Evolutionary conservation across 2,329 filamentous ascomycete species (phyloP).

Genomic region (Colletotrichum salicis): DNA sequence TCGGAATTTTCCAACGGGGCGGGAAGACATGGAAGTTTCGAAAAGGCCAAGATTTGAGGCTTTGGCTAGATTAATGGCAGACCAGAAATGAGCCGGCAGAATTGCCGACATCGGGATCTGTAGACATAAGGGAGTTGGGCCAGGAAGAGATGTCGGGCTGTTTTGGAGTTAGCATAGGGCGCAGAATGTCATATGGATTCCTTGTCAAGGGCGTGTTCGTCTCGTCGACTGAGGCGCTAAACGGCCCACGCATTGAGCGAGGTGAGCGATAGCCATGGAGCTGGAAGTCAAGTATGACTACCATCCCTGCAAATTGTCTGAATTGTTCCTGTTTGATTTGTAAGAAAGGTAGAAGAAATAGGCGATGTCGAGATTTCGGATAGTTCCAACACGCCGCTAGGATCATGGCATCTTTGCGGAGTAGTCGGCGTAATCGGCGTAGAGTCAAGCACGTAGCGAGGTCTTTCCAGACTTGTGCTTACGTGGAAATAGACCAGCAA

Average conservation of each 20-base stretch:
- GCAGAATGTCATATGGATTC: background rate
- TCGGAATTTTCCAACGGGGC: constrained; percentile 8
- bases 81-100: no score
- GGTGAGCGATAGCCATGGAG: background rate
- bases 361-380: background rate
- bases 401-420: background rate
- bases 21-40: constrained; percentile 21
- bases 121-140: no score
- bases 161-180: constrained; percentile 7
- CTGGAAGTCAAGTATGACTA: background rate
- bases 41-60: background rate
- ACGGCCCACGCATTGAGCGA: background rate
- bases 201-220: background rate
- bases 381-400: no score
- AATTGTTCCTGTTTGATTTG: background rate
- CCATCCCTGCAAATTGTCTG: background rate
- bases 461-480: background rate
- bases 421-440: background rate
- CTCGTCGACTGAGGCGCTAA: background rate
- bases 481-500: background rate
- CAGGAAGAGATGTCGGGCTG: background rate
- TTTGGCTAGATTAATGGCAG: background rate
- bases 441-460: background rate
- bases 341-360: background rate
- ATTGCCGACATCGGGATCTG: background rate